These are phyloP conservation scores for Globisporangium spinosum DNA, from an alignment of 352 stramenopile genomes.

Conservation along the genomic window DNA sequence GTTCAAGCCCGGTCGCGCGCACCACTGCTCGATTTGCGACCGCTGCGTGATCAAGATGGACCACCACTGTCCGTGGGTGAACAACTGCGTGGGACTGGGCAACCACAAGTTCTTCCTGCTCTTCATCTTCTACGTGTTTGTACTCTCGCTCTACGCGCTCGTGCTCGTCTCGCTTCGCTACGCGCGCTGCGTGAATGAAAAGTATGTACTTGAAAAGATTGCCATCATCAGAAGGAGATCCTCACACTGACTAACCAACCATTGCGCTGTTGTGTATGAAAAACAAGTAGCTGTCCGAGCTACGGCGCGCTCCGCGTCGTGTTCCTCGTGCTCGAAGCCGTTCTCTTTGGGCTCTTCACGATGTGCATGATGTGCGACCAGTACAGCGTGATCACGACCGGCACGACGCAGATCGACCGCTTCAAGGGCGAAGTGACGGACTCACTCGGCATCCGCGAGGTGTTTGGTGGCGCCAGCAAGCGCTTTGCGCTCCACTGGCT, in stretches of 20 bases:
- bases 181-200: slow-evolving; percentile 80
- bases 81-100: slow-evolving; percentile 98
- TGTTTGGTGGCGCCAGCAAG: slow-evolving; percentile 63
- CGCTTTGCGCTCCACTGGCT: slow-evolving; percentile 76
- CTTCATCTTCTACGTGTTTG: slow-evolving; percentile 92
- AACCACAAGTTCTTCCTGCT: slow-evolving; percentile 97
- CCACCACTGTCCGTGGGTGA: slow-evolving; percentile 98
- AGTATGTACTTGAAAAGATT: slow-evolving; percentile 31
- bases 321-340: slow-evolving; percentile 81
- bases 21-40: slow-evolving; percentile 96
- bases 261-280: neutral
- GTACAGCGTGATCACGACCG: slow-evolving; percentile 94
- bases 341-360: slow-evolving; percentile 98
- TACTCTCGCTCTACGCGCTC: slow-evolving; percentile 93
- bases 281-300: slow-evolving; percentile 49
- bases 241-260: neutral
- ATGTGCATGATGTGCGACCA: slow-evolving; percentile 99
- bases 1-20: slow-evolving; percentile 95
- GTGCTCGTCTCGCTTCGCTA: slow-evolving; percentile 91
- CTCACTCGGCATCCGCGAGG: slow-evolving; percentile 76
- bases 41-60: slow-evolving; percentile 98
- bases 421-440: slow-evolving; percentile 89
- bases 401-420: slow-evolving; percentile 96
- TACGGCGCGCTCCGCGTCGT: slow-evolving; percentile 77
- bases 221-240: neutral